A percentile compares a stretch with the other conserved stretches of the same genome.
Conservation (phyloP, 768 basidiomycete genomes). For the Asterophora lycoperdoides region DNA sequence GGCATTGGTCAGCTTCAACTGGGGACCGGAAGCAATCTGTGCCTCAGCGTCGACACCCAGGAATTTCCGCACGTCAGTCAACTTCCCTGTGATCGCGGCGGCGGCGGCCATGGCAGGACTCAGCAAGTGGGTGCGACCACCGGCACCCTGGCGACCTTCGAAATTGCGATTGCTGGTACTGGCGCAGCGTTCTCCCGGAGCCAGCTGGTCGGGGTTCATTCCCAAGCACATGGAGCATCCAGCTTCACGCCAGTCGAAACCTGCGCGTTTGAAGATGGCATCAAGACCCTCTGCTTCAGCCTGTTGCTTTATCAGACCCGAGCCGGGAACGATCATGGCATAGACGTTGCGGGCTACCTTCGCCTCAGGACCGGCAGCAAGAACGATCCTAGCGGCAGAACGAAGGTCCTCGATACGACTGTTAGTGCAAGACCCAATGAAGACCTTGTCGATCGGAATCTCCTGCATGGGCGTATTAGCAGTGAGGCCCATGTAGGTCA, state of each 20-base stretch:
- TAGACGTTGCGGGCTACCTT: slow-evolving; percentile 71
- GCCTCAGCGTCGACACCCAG: slow-evolving; percentile 44
- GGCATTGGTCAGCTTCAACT: slow-evolving; percentile 67
- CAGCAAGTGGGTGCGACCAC: slow-evolving; percentile 85
- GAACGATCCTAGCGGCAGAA: slow-evolving; percentile 73
- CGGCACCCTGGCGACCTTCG: slow-evolving; percentile 84
- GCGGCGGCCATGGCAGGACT: slow-evolving; percentile 93
- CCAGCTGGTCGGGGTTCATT: slow-evolving; percentile 92
- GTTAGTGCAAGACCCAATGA: slow-evolving; percentile 94
- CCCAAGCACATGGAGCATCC: slow-evolving; percentile 96
- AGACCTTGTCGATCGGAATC: slow-evolving; percentile 81
- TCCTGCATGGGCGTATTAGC: slow-evolving; percentile 78
- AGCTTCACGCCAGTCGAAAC: slow-evolving; percentile 94
- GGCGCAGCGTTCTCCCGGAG: slow-evolving; percentile 80
- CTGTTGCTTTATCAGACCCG: slow-evolving; percentile 85
- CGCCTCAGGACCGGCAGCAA: slow-evolving; percentile 68
- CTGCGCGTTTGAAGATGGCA: slow-evolving; percentile 80
- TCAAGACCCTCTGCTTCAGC: slow-evolving; percentile 89
- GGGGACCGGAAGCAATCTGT: slow-evolving; percentile 40
- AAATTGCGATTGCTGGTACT: slow-evolving; percentile 94
- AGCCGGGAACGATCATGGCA: slow-evolving; percentile 92
- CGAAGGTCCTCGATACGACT: slow-evolving; percentile 91
- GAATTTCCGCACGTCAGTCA: slow-evolving; percentile 82
- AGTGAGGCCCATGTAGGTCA: slow-evolving; percentile 84
- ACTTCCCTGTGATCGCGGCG: slow-evolving; percentile 78